Evolutionary conservation across 1,284 basidiomycete species (phyloP).

Genomic region (Coniophora puteana): DNA sequence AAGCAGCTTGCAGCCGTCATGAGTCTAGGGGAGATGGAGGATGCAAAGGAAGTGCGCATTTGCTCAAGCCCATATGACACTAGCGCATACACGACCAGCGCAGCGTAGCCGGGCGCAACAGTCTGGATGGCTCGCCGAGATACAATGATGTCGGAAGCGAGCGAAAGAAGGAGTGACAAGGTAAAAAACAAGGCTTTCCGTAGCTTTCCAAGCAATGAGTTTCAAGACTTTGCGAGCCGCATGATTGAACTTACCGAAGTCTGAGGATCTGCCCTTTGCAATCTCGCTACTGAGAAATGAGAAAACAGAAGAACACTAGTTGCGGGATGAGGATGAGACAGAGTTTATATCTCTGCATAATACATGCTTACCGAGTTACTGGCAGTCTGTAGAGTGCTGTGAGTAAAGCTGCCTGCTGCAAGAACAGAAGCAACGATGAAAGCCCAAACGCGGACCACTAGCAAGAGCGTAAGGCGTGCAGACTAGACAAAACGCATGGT

Average conservation of each 20-base stretch:
- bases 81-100: constrained; percentile 54
- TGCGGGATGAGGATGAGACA: constrained; percentile 1
- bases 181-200: constrained; percentile 43
- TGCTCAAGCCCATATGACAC: constrained; percentile 59
- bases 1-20: constrained; percentile 51
- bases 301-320: constrained; percentile 61
- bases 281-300: constrained; percentile 64
- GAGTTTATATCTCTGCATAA: neutral
- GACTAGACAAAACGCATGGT: constrained; percentile 4
- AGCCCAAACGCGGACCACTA: constrained; percentile 70
- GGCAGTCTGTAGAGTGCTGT: constrained; percentile 64
- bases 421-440: constrained; percentile 61
- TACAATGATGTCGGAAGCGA: constrained; percentile 53
- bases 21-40: constrained; percentile 50
- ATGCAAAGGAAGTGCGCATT: constrained; percentile 51
- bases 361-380: constrained; percentile 49
- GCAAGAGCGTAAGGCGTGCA: constrained; percentile 11
- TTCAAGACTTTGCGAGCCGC: neutral
- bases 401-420: constrained; percentile 60
- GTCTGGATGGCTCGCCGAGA: constrained; percentile 41
- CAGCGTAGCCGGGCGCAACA: constrained; percentile 60
- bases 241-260: constrained; percentile 37
- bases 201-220: constrained; percentile 14
- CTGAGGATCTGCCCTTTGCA: constrained; percentile 46
- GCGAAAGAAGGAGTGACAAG: constrained; percentile 42